These are phyloP conservation scores for Aureobasidium pullulans DNA, from an alignment of 2,329 filamentous ascomycete species.

Conservation along the genomic window DNA sequence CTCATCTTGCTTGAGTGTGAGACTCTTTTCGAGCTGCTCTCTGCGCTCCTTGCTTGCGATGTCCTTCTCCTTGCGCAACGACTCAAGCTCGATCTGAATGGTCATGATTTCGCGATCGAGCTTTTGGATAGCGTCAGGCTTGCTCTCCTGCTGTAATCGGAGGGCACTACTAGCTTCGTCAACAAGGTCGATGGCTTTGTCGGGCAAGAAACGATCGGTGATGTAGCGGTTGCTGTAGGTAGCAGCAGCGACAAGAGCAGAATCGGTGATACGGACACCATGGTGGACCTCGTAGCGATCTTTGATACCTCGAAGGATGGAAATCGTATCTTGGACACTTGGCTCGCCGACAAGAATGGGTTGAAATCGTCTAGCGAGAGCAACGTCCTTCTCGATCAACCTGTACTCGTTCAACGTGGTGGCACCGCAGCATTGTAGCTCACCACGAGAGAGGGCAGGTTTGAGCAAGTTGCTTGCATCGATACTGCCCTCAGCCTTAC, in stretches of 20 bases:
- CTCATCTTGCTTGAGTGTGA: slow-evolving; percentile 72
- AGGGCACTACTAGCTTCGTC: slow-evolving; percentile 90
- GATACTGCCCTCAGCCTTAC: slow-evolving; percentile 92
- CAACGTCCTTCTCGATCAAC: slow-evolving; percentile 91
- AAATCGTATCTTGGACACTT: slow-evolving; percentile 84
- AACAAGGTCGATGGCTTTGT: slow-evolving; percentile 95
- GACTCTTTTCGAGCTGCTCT: slow-evolving; percentile 71
- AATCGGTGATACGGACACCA: slow-evolving; percentile 88
- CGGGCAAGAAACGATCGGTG: slow-evolving; percentile 88
- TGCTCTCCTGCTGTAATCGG: slow-evolving; percentile 89
- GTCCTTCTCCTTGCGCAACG: slow-evolving; percentile 87
- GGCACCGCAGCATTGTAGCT: slow-evolving; percentile 90
- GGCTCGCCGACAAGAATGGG: slow-evolving; percentile 92
- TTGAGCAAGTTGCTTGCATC: slow-evolving; percentile 94
- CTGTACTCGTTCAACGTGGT: slow-evolving; percentile 91
- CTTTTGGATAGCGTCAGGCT: slow-evolving; percentile 87
- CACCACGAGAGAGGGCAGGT: slow-evolving; percentile 83
- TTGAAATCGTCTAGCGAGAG: slow-evolving; percentile 85
- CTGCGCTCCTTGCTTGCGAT: slow-evolving; percentile 79
- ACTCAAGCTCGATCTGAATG: slow-evolving; percentile 93
- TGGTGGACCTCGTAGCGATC: slow-evolving; percentile 97
- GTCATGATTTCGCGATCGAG: slow-evolving; percentile 95
- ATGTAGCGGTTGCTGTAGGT: slow-evolving; percentile 94
- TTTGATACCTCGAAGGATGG: slow-evolving; percentile 91
- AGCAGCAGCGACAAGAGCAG: slow-evolving; percentile 83